phyloP scores from a whole-genome alignment of 805 yeast species.

The Ascoidea asiatica region DNA sequence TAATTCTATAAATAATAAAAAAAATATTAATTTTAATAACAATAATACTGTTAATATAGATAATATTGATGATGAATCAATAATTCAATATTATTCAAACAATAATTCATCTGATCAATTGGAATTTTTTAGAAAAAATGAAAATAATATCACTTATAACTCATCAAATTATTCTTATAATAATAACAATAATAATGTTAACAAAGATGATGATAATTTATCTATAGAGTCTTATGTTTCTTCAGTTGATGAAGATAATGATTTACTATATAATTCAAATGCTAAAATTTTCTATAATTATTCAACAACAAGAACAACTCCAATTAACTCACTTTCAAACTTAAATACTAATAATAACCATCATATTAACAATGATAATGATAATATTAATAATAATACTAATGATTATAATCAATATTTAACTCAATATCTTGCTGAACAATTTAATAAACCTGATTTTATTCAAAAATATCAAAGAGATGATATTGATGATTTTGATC shows the following conservation, averaged over 20 bases:
- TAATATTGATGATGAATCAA: background rate
- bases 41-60: background rate
- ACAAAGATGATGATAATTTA: background rate
- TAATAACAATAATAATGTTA: background rate
- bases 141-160: too few relatives aligned
- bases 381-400: too few relatives aligned
- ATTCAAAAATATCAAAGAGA: background rate
- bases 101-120: too few relatives aligned
- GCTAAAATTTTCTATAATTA: background rate
- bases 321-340: too few relatives aligned
- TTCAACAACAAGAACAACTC: background rate
- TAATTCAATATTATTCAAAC: too few relatives aligned
- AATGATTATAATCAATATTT: background rate
- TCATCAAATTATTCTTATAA: too few relatives aligned
- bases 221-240: background rate
- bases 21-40: too few relatives aligned
- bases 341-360: background rate
- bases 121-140: too few relatives aligned
- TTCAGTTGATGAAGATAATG: background rate
- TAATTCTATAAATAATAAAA: too few relatives aligned
- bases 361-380: background rate
- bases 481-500: background rate
- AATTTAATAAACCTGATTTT: background rate
- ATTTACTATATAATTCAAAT: background rate
- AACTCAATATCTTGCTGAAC: background rate